Evolutionary conservation across 805 yeast genomes (phyloP), one percentile per base, ranked within the genome.

Genomic region (Soucietia sequanensis): DNA sequence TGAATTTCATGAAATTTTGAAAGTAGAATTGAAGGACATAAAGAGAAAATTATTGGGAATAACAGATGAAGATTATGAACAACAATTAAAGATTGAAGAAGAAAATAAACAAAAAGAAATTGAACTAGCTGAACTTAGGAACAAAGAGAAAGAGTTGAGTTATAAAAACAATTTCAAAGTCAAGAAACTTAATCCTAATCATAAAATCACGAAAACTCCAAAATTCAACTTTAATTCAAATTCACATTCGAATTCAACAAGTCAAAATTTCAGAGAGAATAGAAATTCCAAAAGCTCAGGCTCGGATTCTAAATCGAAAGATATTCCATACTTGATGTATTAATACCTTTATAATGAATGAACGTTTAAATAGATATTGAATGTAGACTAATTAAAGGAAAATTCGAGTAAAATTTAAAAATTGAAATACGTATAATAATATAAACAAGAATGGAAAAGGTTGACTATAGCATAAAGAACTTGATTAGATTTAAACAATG

Each of bases 61-160:
- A 4, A 53, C 60, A 13, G 73, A 68, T 36, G 72, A 64, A 37
- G 72, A 67, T 4, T 68, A 58, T 46, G 55, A 52, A 5, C 46
- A 53, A 28, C 53, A 51, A 26, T 39, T 58, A 6, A 46, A 41
- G 11, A 40, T 40, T 17, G 59, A 59, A 27, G 45, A 49, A 26
- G 53, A 41, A 10, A 36, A 37, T 12, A 41, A 46, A 33, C 44
- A 43, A 17, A 44, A 38, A 23, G 46, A 41, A 6, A 34, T 31
- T 8, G 43, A 41, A 15, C 31, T 42, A 27, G 28, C 35, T 19
- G 38, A 41, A 23, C 27, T 19, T 5, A 39, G 30, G 14, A 11
- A 32, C 23, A 44, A 42, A 34, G 40, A 48, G 27, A 30, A 40
- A 23, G 43, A 34, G 26, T 23, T 31, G 34, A 16, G 56, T 12